Conservation (phyloP, 352 stramenopile species). For the Blastocystis sp. region DNA sequence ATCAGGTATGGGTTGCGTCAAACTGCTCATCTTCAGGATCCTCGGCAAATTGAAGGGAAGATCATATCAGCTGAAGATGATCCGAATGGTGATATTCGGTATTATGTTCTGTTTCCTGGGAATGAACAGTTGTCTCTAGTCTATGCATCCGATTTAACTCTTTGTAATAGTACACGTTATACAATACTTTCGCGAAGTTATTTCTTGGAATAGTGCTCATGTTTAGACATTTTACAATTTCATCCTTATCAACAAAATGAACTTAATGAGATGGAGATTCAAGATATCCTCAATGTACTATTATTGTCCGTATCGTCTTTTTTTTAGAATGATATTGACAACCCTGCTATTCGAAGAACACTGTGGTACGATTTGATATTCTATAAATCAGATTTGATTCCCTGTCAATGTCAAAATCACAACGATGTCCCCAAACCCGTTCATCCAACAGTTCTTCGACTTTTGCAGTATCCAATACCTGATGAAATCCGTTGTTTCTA, state of each 20-base stretch:
- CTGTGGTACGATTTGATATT: constrained; percentile 43
- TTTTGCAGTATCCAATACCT: constrained; percentile 19
- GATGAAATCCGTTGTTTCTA: constrained; percentile 47
- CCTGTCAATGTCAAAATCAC: background rate
- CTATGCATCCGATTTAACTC: background rate
- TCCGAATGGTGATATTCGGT: background rate
- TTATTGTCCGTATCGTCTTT: background rate
- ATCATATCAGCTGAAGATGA: constrained; percentile 46
- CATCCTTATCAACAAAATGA: background rate
- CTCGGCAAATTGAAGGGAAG: background rate
- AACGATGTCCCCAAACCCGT: background rate
- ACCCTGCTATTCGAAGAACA: background rate
- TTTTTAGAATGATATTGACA: background rate
- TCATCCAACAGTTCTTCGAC: background rate
- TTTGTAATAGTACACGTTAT: background rate
- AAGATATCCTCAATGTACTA: background rate
- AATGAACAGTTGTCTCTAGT: background rate
- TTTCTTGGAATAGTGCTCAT: background rate
- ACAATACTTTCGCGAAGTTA: background rate
- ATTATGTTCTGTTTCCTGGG: constrained; percentile 29
- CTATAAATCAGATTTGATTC: constrained; percentile 10
- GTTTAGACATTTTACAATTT: background rate
- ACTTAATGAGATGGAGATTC: background rate
- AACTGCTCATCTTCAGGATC: background rate
- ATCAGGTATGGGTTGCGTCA: background rate